Base-by-base conservation (phyloP, 2,329 filamentous ascomycete genomes). In the Xylaria sp. region DNA sequence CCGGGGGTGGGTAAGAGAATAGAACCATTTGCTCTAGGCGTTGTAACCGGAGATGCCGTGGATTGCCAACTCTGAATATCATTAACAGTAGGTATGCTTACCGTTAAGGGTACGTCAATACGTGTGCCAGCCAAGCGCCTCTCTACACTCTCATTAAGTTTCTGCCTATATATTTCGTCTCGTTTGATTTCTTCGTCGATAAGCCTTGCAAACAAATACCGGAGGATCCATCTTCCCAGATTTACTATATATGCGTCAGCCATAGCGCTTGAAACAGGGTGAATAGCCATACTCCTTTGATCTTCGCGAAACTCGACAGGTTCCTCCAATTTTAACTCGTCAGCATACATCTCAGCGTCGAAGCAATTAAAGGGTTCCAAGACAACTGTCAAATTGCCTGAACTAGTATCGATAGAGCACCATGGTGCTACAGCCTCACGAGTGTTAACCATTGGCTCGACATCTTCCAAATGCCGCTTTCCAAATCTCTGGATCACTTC, bases 301-400 rank as follows among this genome's bases (percentile, higher is more conserved):
- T 99, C 96, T 75, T 98, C 95, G 66, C 92, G 86, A 77, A 97
- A 97, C 13, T 94, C 91, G 20, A 92, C 84, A n/a, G 88, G 84
- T 70, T 93, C 90, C 11, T 92, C 87, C 63, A 95, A 74, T 48
- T 90, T 85, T 42, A 97, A 83, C 80, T 98, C 94, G 78, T 99
- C 96, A 0, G 94, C 95, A 78, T 99, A 99, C 80, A 97, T 92
- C 77, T 99, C 96, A 17, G 94, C 96, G 80, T 99, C 96, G 74
- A 99, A 99, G 79, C 94, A 97, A 74, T 97, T 97, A 76, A 96
- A 97, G 48, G 94, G 93, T 77, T 99, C 96, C 20, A 99, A 81
- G 20, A 97, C 91, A 3, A 97, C 95, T 2, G 94, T 95, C 64
- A 99, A 84, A 70, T 93, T 93, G 42, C 96, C 96, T 4, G 95